These are phyloP conservation scores for Furculomyces boomerangus DNA, from an alignment of 371 early-diverging fungal genomes.

Conservation along the genomic window DNA sequence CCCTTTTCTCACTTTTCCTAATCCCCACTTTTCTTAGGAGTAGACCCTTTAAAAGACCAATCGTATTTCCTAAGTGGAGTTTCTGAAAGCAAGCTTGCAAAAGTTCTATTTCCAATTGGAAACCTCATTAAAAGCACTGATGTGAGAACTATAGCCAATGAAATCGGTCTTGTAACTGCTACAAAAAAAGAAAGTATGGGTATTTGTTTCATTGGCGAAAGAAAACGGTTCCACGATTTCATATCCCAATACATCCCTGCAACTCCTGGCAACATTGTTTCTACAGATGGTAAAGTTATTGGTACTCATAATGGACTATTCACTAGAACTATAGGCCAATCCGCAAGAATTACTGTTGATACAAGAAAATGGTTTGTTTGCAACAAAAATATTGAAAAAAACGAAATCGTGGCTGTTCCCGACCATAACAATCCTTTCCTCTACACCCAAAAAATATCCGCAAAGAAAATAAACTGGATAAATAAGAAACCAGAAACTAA, in stretches of 20 bases:
- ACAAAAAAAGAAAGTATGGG: conserved; percentile 85
- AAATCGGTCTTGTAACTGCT: conserved; percentile 35
- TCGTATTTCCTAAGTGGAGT: conserved; percentile 67
- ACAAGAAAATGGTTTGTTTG: conserved; percentile 36
- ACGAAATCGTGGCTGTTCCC: conserved; percentile 35
- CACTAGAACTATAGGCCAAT: conserved; percentile 15
- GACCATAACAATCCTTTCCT: conserved; percentile 29
- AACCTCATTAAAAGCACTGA: conserved; percentile 36
- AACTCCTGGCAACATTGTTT: conserved; percentile 38
- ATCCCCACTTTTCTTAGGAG: conserved; percentile 12
- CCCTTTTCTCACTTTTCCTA: too few species aligned
- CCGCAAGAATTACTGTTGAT: conserved; percentile 4
- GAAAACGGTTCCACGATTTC: conserved; percentile 56
- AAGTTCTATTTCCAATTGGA: conserved; percentile 75
- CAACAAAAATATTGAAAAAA: conserved; percentile 27
- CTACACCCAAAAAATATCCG: conserved; percentile 14
- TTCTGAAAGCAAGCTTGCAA: conserved; percentile 3
- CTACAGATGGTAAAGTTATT: conserved; percentile 28
- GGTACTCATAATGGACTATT: conserved; percentile 48
- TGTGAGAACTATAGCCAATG: conserved; percentile 49
- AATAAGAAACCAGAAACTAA: neutral
- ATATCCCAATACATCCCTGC: conserved; percentile 35
- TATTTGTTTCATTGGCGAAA: conserved; percentile 86
- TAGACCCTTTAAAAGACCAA: conserved; percentile 73
- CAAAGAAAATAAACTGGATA: conserved; percentile 12